Percentiles rank a stretch among this genome's conserved stretches.
phyloP scores from a whole-genome alignment of 768 basidiomycete species.

The Asterophora lycoperdoides region DNA sequence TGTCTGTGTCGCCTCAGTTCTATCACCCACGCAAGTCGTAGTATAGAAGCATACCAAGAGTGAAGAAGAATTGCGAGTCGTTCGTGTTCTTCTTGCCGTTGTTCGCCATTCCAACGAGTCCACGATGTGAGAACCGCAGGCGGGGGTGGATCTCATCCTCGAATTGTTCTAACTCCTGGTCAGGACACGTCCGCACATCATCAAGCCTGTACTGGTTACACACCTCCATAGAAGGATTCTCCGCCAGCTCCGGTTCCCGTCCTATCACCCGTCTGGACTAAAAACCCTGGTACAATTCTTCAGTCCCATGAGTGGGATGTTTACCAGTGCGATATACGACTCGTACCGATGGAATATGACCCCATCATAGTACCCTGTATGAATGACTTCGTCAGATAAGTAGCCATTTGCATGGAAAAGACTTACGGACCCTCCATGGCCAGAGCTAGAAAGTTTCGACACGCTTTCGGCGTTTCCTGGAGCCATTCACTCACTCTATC shows the following conservation, averaged over 20 bases:
- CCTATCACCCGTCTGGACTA: constrained; percentile 92
- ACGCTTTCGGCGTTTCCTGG: constrained; percentile 92
- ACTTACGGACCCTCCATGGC: constrained; percentile 79
- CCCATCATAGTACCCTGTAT: constrained; percentile 89
- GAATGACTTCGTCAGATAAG: background rate
- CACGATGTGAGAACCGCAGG: constrained; percentile 84
- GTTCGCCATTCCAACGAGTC: constrained; percentile 93
- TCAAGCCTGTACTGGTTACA: constrained; percentile 4
- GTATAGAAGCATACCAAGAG: constrained; percentile 55
- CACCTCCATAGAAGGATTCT: constrained; percentile 92
- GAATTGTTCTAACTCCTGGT: constrained; percentile 63
- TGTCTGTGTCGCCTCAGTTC: constrained; percentile 42
- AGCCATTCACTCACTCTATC: background rate
- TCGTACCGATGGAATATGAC: constrained; percentile 87
- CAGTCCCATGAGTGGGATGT: background rate
- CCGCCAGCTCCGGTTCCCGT: constrained; percentile 90
- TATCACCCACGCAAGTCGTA: background rate
- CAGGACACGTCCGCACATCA: background rate
- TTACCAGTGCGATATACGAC: background rate
- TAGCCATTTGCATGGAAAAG: constrained; percentile 1
- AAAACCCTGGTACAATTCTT: constrained; percentile 82
- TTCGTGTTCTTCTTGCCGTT: constrained; percentile 84
- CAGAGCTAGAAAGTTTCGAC: constrained; percentile 84
- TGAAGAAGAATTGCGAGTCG: constrained; percentile 93
- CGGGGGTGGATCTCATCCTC: constrained; percentile 94